Evolutionary conservation across 345 rosid genomes (phyloP).

Genomic region (Citrus hindsii): DNA sequence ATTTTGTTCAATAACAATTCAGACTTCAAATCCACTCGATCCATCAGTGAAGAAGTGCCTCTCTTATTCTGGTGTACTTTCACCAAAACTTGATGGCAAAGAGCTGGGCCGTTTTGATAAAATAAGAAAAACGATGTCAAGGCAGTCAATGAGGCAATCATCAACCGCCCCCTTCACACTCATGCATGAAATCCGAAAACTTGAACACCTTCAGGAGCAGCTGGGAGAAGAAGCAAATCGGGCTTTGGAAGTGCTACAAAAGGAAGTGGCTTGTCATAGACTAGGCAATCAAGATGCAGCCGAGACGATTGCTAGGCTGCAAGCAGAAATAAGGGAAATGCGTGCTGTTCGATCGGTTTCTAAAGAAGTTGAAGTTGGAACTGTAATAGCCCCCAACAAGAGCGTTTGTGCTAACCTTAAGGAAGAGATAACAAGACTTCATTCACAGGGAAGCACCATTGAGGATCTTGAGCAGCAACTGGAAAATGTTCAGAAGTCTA

Average conservation of each 20-base stretch:
- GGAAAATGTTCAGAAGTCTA: slow-evolving; percentile 95
- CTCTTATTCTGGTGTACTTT: slow-evolving; percentile 65
- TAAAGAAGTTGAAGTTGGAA: slow-evolving; percentile 58
- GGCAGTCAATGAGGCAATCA: slow-evolving; percentile 93
- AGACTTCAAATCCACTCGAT: slow-evolving; percentile 51
- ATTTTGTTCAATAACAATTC: slow-evolving; percentile 19
- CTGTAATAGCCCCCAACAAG: slow-evolving; percentile 57
- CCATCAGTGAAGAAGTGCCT: slow-evolving; percentile 86
- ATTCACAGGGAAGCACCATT: slow-evolving; percentile 91
- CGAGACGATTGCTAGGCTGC: slow-evolving; percentile 94
- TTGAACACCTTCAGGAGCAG: slow-evolving; percentile 98
- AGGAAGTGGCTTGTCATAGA: slow-evolving; percentile 96
- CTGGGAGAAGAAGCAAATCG: slow-evolving; percentile 94
- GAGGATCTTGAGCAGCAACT: slow-evolving; percentile 94
- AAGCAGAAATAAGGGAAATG: slow-evolving; percentile 95
- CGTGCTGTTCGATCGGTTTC: slow-evolving; percentile 53
- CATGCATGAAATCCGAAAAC: slow-evolving; percentile 98
- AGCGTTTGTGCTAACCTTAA: slow-evolving; percentile 94
- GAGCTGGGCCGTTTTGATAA: slow-evolving; percentile 41
- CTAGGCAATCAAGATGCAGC: slow-evolving; percentile 99
- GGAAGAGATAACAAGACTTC: slow-evolving; percentile 98
- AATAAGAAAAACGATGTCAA: slow-evolving; percentile 56
- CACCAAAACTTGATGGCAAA: slow-evolving; percentile 56
- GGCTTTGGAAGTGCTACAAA: slow-evolving; percentile 93
- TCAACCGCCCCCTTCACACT: slow-evolving; percentile 92